Conservation (phyloP, 2,329 filamentous ascomycete species). For the Exophiala bonariae region DNA sequence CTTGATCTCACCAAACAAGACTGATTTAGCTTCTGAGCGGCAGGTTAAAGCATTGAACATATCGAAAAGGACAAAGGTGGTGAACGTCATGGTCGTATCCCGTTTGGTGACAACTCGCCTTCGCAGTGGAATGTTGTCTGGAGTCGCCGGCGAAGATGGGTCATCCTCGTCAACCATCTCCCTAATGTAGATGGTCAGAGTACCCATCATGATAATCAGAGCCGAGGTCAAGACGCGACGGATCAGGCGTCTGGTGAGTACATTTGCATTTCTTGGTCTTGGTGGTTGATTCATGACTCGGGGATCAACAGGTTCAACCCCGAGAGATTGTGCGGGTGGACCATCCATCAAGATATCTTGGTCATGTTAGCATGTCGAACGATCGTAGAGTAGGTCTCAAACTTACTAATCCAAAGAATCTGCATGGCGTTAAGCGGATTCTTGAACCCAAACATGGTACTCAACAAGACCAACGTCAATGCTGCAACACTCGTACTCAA, state of each 20-base stretch:
- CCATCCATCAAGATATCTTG: conserved; percentile 99
- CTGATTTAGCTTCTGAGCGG: conserved; percentile 84
- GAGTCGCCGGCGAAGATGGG: conserved; percentile 33
- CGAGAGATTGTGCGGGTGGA: conserved; percentile 92
- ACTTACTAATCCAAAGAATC: conserved; percentile 97
- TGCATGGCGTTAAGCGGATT: conserved; percentile 99
- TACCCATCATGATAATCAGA: conserved; percentile 86
- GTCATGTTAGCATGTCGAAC: conserved; percentile 30
- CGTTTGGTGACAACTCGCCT: conserved; percentile 75
- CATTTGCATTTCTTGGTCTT: conserved; percentile 80
- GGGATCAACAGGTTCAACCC: conserved; percentile 91
- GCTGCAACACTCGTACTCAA: conserved; percentile 95
- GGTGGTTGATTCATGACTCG: conserved; percentile 92
- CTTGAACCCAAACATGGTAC: conserved; percentile 88
- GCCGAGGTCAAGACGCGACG: conserved; percentile 84
- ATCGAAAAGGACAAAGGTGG: conserved; percentile 97
- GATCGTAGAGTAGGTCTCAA: background rate
- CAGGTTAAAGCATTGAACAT: conserved; percentile 99
- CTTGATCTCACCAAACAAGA: conserved; percentile 81
- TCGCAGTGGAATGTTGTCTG: conserved; percentile 20
- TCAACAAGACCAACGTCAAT: conserved; percentile 84
- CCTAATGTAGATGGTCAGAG: conserved; percentile 83
- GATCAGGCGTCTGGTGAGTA: conserved; percentile 82
- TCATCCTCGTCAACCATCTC: conserved; percentile 77
- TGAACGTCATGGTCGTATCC: conserved; percentile 99